Conservation (phyloP, 768 basidiomycete species). For the Hericium rajendrae region DNA sequence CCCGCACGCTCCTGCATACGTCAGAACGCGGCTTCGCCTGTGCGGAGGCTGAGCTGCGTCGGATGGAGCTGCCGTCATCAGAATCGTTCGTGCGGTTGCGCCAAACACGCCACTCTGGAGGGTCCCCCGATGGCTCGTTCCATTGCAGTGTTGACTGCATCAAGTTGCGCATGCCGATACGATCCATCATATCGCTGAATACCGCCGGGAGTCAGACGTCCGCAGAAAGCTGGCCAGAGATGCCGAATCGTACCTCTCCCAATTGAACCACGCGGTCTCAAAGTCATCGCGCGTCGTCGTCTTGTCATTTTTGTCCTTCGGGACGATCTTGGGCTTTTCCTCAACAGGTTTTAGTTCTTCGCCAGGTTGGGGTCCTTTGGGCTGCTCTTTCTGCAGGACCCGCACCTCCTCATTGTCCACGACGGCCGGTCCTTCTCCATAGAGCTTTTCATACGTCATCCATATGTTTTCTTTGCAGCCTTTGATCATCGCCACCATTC, state of each 20-base stretch:
- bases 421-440: conserved; percentile 18
- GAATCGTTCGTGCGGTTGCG: conserved; percentile 20
- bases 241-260: conserved; percentile 47
- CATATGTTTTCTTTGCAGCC: conserved; percentile 67
- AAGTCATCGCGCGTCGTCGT: conserved; percentile 46
- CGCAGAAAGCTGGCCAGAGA: conserved; percentile 6
- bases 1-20: conserved; percentile 10
- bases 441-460: conserved; percentile 47
- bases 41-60: neutral
- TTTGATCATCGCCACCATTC: conserved; percentile 42
- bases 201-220: neutral
- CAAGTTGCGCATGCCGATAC: conserved; percentile 48
- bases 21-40: neutral
- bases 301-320: conserved; percentile 4
- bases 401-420: conserved; percentile 19
- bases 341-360: neutral
- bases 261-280: conserved; percentile 56
- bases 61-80: neutral
- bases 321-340: neutral
- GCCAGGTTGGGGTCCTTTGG: neutral
- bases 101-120: conserved; percentile 47
- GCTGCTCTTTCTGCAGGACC: conserved; percentile 20
- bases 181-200: conserved; percentile 65
- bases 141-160: conserved; percentile 41
- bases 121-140: conserved; percentile 38